Base-by-base conservation (phyloP, 2,329 filamentous ascomycete genomes). In the Pseudogymnoascus sp. region DNA sequence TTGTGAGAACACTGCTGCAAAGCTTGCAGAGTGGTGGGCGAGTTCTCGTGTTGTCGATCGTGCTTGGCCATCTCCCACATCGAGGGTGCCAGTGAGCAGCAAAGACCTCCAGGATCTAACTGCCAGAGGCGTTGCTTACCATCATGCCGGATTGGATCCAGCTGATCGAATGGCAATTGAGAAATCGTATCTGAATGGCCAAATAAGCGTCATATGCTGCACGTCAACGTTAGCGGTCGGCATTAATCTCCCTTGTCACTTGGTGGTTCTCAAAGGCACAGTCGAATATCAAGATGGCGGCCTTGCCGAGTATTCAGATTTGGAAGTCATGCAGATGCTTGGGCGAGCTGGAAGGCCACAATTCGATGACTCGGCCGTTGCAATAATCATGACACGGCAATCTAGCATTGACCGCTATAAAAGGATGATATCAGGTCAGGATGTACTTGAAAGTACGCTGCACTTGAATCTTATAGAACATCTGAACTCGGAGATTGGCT, bases 301-400 rank as follows among this genome's bases (percentile, higher is more conserved):
- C 5, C 69, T 83, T 38, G 82, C 85, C 62, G 90, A 94, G 71
- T 92, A 91, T 67, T 86, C 89, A 0, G 90, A 94, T 70, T 78
- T 95, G 4, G 91, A 95, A 67, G 82, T 93, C 65, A 93, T 93
- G 87, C 91, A 96, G 69, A 95, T 96, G 91, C 82, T 95, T 58
- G 91, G 91, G 5, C 85, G 91, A 66, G 91, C 91, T 60, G 91
- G 91, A 1, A 81, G 91, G 19, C 91, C 91, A 5, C 91, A 95
- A 69, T 95, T 92, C 65, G 91, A 93, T 68, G 81, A 84, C 59
- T 89, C 78, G 63, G 91, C 89, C 2, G 81, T 86, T 39, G 91
- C 89, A 9, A 85, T 94, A 14, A 92, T 96, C 62, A 84, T 96
- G 77, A 94, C 91, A 0, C 82, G 84, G 23, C 77, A 80, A n/a